Evolutionary conservation across 2,329 filamentous ascomycete genomes (phyloP).

Genomic region (Ceratocystis cubensis): DNA sequence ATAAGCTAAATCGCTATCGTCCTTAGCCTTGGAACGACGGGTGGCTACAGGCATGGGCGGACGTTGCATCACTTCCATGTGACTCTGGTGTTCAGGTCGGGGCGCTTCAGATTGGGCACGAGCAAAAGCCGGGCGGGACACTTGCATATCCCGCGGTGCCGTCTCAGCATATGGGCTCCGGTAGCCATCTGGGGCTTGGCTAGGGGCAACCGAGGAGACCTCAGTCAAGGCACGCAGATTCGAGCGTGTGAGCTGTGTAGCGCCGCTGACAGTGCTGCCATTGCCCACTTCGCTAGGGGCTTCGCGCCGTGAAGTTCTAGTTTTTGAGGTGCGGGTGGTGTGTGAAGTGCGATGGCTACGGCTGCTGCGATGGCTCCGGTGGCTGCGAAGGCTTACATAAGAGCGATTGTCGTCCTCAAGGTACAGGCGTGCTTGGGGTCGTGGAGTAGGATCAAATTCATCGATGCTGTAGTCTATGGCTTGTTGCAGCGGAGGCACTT

Average conservation of each 20-base stretch:
- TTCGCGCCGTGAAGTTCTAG: slow-evolving; percentile 22
- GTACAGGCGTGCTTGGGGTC: slow-evolving; percentile 22
- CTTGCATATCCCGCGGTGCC: slow-evolving; percentile 24
- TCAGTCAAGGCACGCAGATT: slow-evolving; percentile 44
- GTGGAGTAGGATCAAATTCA: slow-evolving; percentile 23
- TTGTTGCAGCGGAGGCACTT: slow-evolving; percentile 22
- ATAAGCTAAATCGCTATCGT: slow-evolving; percentile 89
- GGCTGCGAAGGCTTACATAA: slow-evolving; percentile 30
- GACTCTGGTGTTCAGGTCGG: slow-evolving; percentile 32
- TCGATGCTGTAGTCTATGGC: slow-evolving; percentile 27
- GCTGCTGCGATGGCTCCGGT: slow-evolving; percentile 21
- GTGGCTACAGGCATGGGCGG: slow-evolving; percentile 8
- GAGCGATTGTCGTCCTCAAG: slow-evolving; percentile 30
- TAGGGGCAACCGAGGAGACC: slow-evolving; percentile 38
- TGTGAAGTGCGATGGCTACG: slow-evolving; percentile 25
- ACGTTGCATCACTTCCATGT: slow-evolving; percentile 24
- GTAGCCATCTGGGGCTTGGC: slow-evolving; percentile 27
- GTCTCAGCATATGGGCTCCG: slow-evolving; percentile 35
- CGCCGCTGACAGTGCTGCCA: slow-evolving; percentile 27
- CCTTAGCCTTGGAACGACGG: slow-evolving; percentile 34
- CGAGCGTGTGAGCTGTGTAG: slow-evolving; percentile 33
- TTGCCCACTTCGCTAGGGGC: slow-evolving; percentile 20
- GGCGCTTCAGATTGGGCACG: slow-evolving; percentile 27
- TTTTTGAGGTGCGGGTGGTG: slow-evolving; percentile 14
- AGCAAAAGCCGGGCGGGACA: slow-evolving; percentile 27